Conservation (phyloP, 2,329 filamentous ascomycete genomes). For the Diplodia seriata region DNA sequence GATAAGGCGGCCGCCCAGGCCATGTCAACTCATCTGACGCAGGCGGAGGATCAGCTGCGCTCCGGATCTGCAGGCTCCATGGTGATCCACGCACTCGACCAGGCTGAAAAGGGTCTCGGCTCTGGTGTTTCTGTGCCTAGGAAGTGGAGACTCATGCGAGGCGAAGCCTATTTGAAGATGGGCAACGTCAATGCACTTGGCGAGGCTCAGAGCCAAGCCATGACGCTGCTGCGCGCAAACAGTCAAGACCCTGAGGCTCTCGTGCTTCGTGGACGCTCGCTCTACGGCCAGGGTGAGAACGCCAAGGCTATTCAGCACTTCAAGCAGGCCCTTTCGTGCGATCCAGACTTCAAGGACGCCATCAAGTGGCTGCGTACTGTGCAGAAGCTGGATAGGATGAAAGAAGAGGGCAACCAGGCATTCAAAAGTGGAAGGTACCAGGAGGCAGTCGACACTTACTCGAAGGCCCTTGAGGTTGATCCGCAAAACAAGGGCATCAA, state of each 20-base stretch:
- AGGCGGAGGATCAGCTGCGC: conserved; percentile 78
- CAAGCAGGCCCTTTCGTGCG: conserved; percentile 84
- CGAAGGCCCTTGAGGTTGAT: conserved; percentile 82
- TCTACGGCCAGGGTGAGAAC: conserved; percentile 93
- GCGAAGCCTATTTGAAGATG: conserved; percentile 92
- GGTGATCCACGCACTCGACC: conserved; percentile 89
- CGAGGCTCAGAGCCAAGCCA: conserved; percentile 91
- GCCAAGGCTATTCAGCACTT: conserved; percentile 94
- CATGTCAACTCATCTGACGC: conserved; percentile 82
- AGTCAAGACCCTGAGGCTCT: conserved; percentile 92
- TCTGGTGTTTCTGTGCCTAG: conserved; percentile 78
- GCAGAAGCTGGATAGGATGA: conserved; percentile 90
- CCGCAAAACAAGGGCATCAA: conserved; percentile 90
- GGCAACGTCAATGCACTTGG: conserved; percentile 86
- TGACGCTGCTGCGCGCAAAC: conserved; percentile 83
- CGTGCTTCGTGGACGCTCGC: conserved; percentile 82
- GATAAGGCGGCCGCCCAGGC: conserved; percentile 82
- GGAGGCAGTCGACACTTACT: conserved; percentile 83
- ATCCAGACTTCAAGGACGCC: conserved; percentile 88
- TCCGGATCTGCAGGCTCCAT: conserved; percentile 84
- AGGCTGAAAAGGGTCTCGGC: conserved; percentile 83
- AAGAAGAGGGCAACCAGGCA: conserved; percentile 87
- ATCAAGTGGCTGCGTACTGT: conserved; percentile 88
- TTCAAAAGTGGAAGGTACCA: conserved; percentile 87
- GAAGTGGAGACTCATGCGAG: conserved; percentile 92